Evolutionary conservation across 768 basidiomycete species (phyloP).

Genomic region (Podaxis sp.): DNA sequence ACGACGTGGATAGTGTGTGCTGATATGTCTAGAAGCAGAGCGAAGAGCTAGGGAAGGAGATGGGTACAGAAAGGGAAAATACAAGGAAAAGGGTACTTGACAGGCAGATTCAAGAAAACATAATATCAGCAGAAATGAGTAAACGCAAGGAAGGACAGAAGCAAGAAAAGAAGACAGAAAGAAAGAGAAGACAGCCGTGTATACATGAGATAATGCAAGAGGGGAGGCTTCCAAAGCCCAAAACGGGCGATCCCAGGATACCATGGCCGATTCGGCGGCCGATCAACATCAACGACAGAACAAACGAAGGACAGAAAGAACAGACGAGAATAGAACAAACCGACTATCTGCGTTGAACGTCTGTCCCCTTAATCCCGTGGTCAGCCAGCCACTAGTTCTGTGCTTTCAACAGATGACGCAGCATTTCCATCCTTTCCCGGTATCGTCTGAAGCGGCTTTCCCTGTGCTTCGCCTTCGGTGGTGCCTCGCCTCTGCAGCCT

Average conservation of each 20-base stretch:
- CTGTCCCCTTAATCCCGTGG: neutral
- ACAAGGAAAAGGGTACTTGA: neutral
- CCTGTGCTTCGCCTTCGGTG: conserved; percentile 53
- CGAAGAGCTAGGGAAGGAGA: neutral
- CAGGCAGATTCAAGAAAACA: conserved; percentile 5
- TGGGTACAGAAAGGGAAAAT: neutral
- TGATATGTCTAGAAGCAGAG: conserved; percentile 7
- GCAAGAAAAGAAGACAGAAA: neutral
- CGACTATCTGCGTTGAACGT: neutral
- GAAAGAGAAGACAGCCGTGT: neutral
- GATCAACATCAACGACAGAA: neutral
- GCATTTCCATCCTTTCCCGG: conserved; percentile 59
- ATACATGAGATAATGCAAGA: conserved; percentile 8
- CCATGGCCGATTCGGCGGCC: neutral
- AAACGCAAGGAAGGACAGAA: neutral
- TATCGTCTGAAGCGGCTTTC: conserved; percentile 35
- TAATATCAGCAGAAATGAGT: conserved; percentile 3
- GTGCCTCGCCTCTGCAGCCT: conserved; percentile 33
- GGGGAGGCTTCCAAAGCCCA: conserved; percentile 5
- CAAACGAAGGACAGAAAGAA: neutral
- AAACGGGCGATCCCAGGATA: neutral
- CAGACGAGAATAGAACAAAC: conserved; percentile 4
- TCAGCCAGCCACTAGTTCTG: conserved; percentile 6
- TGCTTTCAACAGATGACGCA: conserved; percentile 60
- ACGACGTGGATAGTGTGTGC: conserved; percentile 3